Base-by-base conservation (phyloP, 2,329 filamentous ascomycete genomes). In the Blumeria graminis region DNA sequence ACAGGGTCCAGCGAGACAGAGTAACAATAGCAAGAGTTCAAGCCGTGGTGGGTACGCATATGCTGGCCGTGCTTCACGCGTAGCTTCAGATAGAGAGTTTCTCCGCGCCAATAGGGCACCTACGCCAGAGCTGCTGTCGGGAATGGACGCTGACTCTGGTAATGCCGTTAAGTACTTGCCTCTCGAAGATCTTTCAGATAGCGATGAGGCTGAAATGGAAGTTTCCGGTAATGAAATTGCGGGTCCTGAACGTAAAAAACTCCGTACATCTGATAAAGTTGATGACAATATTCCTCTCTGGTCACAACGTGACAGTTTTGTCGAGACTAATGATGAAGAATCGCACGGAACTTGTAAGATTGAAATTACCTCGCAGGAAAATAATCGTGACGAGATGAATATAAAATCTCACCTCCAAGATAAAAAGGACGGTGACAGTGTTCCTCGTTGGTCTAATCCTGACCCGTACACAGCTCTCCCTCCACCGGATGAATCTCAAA, bases 371-470 rank as follows among this genome's bases (percentile, higher is more conserved):
- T 38, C 50, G n/a, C 32, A 28, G 18, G 8, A 13, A 10, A 53
- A 18, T 35, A 36, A 18, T 14, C 10, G 18, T 13, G 55, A 35
- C 35, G 41, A 3, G 5, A 48, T 34, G 16, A 65, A 63, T 53
- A 76, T 76, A 63, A 71, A 73, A 10, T 65, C 65, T 2, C 70
- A 72, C 9, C 66, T 63, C 9, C 62, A 61, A 1, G 60, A 63
- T 14, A 66, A 66, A 8, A 64, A 68, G 22, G 71, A 69, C 59
- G 65, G 72, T 56, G 69, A 71, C 13, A 62, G 63, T 56, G 69
- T 67, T 5, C 87, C 88, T 3, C 88, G 84, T 67, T 96, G 90
- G 90, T 94, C 88, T 4, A 96, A 96, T 63, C 89, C 90, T 3
- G 90, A 96, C 66, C 88, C 89, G 0, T 95, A 96, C 68, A 94